Base-by-base conservation (phyloP, 805 yeast genomes). In the Myxozyma sirexii region DNA sequence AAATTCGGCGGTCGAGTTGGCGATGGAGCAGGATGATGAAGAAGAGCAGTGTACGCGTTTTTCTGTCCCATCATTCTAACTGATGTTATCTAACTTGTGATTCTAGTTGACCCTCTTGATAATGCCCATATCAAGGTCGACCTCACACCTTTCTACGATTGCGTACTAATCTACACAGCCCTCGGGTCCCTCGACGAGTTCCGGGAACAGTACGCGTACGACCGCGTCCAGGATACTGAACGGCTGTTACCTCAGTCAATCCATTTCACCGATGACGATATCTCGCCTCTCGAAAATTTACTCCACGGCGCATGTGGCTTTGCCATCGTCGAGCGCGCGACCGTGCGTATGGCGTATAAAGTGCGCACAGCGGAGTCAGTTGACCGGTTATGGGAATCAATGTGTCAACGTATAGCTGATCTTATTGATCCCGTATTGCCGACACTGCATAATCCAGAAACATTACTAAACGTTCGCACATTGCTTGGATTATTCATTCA, bases 1-100 rank as follows among this genome's bases (percentile, higher is more conserved):
- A 65, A 92, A 92, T 71, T 88, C 97, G 0, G 88, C 96, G 0
- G 88, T 92, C 4, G 98, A 93, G 72, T 73, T 82, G 6, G 83
- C 96, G 5, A 77, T 90, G 70, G 79, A 97, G 67, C 84, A 83
- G 46, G 71, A 72, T 58, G 78, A 76, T 63, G 71, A 72, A 58
- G 78, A 76, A 64, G 80, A 57, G 21, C 33, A 24, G 13, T 55
- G 59, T 55, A 38, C 21, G 57, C 38, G 38, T 35, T 29, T 7
- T 23, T 39, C 19, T 15, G 39, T 19, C 35, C 12, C 31, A 29
- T 26, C 13, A 33, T 15, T 3, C 47, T 44, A 10, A 37, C 46
- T 15, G 41, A 12, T 10, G 6, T 42, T 35, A 15, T 37, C 29
- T 15, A 19, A 15, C 21, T 1, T 13, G 23, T 15, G 12, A 2